Base-by-base conservation (phyloP, 768 basidiomycete species). In the Clitopilus passeckerianus region DNA sequence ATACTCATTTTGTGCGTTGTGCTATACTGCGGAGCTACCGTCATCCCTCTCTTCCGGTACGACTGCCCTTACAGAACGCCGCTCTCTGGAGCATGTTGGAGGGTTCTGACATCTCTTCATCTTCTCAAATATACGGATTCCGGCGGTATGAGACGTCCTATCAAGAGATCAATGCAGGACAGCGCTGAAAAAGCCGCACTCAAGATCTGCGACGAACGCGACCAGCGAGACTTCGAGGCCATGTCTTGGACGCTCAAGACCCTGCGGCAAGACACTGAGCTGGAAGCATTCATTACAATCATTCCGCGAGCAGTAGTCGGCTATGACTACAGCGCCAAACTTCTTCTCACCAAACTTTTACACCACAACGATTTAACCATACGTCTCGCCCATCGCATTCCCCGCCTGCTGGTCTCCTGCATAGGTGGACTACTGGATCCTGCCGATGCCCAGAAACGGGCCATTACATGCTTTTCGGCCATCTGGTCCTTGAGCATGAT, bases 401-500 rank as follows among this genome's bases (percentile, higher is more conserved):
- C 75, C 6, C 70, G 67, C 12, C 66, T 77, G 3, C 68, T 76
- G 1, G 65, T 65, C 1, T 68, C 66, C 7, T 75, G 74, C 60
- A 67, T 65, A 0, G 67, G 67, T 52, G 68, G 70, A 7, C 44
- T 65, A 18, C 43, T 73, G 5, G 66, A 69, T 12, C 62, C 66
- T 23, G n/a, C 58, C 5, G 23, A 64, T 8, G 63, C 70, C 6
- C 68, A 73, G 46, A 72, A 66, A 53, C 67, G 75, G n/a, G 71
- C 73, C 0, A 63, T 65, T 34, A 71, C 72, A 0, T 76, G 74
- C 61, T 63, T 76, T 12, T 71, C 71, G 22, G 74, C 77, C 5
- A 77, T 77, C 12, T 76, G 75, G 75, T 75, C 77, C 1, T 62
- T 78, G 46, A 72, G 69, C n/a, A 76, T 78, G 75, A 72, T 78